These are phyloP conservation scores for Backusella macrospora DNA, from an alignment of 192 early-diverging fungal genomes.

Conservation along the genomic window DNA sequence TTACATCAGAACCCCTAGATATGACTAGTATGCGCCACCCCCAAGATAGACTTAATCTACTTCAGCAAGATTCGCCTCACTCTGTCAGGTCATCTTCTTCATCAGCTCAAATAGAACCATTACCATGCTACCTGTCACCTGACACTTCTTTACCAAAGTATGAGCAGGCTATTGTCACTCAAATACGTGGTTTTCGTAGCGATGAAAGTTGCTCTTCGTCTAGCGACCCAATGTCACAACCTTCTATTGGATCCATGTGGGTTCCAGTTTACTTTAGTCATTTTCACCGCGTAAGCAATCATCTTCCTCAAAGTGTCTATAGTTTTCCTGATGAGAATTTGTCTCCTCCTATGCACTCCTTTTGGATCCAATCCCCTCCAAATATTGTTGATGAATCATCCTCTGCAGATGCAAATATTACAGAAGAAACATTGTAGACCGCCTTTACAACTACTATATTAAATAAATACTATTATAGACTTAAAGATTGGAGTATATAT, in stretches of 20 bases:
- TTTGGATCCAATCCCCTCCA: background rate
- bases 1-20: conserved; percentile 17
- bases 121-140: conserved; percentile 20
- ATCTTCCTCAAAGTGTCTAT: conserved; percentile 5
- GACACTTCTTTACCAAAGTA: conserved; percentile 25
- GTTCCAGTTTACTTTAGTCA: conserved; percentile 8
- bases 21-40: conserved; percentile 5
- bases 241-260: background rate
- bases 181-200: conserved; percentile 18
- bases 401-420: background rate
- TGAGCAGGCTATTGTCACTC: conserved; percentile 30
- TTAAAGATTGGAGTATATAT: background rate
- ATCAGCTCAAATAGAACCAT: background rate
- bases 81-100: background rate
- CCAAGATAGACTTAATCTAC: background rate
- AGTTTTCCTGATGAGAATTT: background rate
- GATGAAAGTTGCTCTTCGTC: background rate
- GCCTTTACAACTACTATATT: background rate
- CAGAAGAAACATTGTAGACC: background rate
- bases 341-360: background rate
- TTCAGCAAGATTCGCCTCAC: background rate
- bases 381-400: background rate
- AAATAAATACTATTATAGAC: background rate
- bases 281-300: conserved; percentile 7
- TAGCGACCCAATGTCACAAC: background rate